phyloP scores from a whole-genome alignment of 371 early-diverging fungal genomes.

The Zychaea mexicana region DNA sequence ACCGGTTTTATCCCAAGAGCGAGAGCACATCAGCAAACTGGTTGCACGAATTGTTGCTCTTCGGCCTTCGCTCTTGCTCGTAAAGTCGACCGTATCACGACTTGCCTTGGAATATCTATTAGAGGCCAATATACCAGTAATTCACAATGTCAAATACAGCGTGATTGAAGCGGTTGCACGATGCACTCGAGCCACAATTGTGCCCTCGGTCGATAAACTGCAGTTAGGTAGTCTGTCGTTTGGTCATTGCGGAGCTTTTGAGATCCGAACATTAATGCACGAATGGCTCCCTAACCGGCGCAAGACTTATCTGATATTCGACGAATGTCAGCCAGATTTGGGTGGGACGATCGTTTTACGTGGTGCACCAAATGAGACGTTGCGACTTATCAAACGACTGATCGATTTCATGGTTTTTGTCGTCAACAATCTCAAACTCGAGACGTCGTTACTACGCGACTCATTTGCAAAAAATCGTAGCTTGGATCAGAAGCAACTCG shows the following conservation, averaged over 20 bases:
- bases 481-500: conserved; percentile 13
- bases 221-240: conserved; percentile 66
- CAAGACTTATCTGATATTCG: conserved; percentile 87
- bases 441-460: conserved; percentile 74
- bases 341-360: conserved; percentile 90
- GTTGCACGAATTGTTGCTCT: conserved; percentile 79
- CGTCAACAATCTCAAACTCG: conserved; percentile 84
- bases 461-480: conserved; percentile 49
- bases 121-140: conserved; percentile 78
- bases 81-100: conserved; percentile 83
- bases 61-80: conserved; percentile 80
- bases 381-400: conserved; percentile 77
- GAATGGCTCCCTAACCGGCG: conserved; percentile 75
- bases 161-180: conserved; percentile 85
- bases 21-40: conserved; percentile 80
- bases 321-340: conserved; percentile 79
- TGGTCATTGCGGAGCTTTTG: conserved; percentile 83
- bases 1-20: conserved; percentile 82
- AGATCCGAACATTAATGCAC: conserved; percentile 80
- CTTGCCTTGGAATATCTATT: conserved; percentile 84
- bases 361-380: conserved; percentile 66
- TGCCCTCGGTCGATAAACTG: conserved; percentile 84
- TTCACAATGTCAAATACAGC: conserved; percentile 83
- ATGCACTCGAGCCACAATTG: conserved; percentile 84
- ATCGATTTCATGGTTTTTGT: conserved; percentile 83